Percentiles rank a stretch among this genome's conserved stretches.
These are phyloP conservation scores for Candida fluviatilis DNA, from an alignment of 805 yeast species.

Conservation along the genomic window DNA sequence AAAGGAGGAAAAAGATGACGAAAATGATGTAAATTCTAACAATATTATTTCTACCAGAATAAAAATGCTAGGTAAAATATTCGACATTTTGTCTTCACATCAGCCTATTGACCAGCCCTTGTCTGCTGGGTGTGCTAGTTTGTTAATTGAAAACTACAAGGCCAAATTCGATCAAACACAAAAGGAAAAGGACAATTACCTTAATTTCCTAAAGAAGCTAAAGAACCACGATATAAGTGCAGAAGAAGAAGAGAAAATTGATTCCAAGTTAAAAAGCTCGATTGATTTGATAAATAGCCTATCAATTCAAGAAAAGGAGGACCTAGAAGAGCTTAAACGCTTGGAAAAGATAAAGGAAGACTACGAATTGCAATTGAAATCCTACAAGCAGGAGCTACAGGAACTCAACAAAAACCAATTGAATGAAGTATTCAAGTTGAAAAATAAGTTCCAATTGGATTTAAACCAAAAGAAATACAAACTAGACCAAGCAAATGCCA, in stretches of 20 bases:
- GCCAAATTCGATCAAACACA: conserved; percentile 67
- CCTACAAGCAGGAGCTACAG: conserved; percentile 37
- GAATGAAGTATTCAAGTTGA: conserved; percentile 39
- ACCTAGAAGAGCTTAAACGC: conserved; percentile 25
- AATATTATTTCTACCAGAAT: conserved; percentile 45
- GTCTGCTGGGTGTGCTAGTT: conserved; percentile 78
- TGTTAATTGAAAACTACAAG: conserved; percentile 61
- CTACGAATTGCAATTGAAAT: conserved; percentile 46
- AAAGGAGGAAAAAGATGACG: conserved; percentile 1
- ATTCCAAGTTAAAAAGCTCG: conserved; percentile 41
- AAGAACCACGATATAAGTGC: conserved; percentile 21
- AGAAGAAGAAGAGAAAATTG: conserved; percentile 2
- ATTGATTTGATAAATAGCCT: conserved; percentile 44
- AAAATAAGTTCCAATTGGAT: conserved; percentile 56
- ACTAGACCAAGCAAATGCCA: conserved; percentile 58
- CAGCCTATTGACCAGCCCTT: conserved; percentile 80
- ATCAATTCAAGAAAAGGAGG: conserved; percentile 31
- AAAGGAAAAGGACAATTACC: conserved; percentile 74
- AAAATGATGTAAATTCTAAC: conserved; percentile 6
- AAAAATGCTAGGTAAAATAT: conserved; percentile 57
- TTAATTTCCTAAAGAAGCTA: conserved; percentile 66
- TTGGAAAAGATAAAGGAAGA: conserved; percentile 41
- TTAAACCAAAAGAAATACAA: conserved; percentile 48
- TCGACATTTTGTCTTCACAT: conserved; percentile 63
- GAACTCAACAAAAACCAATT: conserved; percentile 40